Evolutionary conservation across 768 basidiomycete species (phyloP).

Genomic region (Leccinum truebloodii): DNA sequence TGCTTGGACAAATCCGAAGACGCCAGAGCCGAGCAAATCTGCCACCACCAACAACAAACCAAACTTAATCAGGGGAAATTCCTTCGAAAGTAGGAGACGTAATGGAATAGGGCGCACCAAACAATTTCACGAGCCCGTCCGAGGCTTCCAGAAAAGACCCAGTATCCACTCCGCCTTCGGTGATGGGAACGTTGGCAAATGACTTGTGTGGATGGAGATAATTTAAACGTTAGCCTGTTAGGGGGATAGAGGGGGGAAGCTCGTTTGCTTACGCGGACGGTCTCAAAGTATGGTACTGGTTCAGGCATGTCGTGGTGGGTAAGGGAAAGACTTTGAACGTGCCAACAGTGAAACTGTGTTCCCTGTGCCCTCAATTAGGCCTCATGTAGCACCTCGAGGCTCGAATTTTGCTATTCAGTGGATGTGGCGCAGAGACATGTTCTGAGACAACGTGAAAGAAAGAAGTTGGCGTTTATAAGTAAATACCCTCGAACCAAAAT

Average conservation of each 20-base stretch:
- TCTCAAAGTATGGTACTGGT: slow-evolving; percentile 61
- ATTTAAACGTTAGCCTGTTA: neutral
- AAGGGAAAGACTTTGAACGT: slow-evolving; percentile 7
- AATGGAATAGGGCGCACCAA: slow-evolving; percentile 48
- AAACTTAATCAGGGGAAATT: slow-evolving; percentile 13
- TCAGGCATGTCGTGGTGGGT: slow-evolving; percentile 25
- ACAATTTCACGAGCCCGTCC: slow-evolving; percentile 78
- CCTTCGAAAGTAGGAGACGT: slow-evolving; percentile 15
- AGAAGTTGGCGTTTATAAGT: neutral
- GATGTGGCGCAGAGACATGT: slow-evolving; percentile 27
- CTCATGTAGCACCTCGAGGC: slow-evolving; percentile 32
- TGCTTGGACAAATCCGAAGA: slow-evolving; percentile 74
- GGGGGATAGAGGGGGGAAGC: neutral
- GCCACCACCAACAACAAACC: slow-evolving; percentile 3
- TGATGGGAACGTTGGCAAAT: slow-evolving; percentile 80
- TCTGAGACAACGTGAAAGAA: slow-evolving; percentile 20
- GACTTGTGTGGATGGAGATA: slow-evolving; percentile 51
- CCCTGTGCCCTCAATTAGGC: slow-evolving; percentile 15
- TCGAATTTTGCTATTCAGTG: slow-evolving; percentile 10
- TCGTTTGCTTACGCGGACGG: slow-evolving; percentile 52
- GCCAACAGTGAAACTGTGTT: slow-evolving; percentile 7
- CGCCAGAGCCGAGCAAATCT: slow-evolving; percentile 69
- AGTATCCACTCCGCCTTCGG: slow-evolving; percentile 79
- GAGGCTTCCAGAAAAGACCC: slow-evolving; percentile 81
- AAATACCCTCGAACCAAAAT: slow-evolving; percentile 3